phyloP scores from a whole-genome alignment of 345 rosid species.

The Euphorbia lathyris region DNA sequence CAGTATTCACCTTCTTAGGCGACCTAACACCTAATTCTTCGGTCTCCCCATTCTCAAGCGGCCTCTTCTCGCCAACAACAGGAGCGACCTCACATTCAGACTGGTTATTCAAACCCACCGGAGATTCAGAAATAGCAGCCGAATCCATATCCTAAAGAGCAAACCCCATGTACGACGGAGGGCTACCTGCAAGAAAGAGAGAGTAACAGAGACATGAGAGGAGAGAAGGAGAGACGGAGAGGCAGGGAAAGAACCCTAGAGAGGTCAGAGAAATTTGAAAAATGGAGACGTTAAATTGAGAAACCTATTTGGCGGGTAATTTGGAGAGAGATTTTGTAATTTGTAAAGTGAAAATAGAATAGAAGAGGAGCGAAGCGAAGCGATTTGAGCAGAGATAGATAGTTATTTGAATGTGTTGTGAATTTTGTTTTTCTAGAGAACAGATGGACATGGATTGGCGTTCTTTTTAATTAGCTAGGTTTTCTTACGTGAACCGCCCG shows the following conservation, averaged over 20 bases:
- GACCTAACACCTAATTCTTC: constrained; percentile 17
- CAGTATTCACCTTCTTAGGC: constrained; percentile 41
- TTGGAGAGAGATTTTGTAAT: constrained; percentile 4
- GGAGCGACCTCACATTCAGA: constrained; percentile 13
- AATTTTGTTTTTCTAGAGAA: constrained; percentile 6
- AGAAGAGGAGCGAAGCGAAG: neutral
- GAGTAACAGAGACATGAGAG: neutral
- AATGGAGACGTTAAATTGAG: constrained; percentile 18
- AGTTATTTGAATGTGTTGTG: neutral
- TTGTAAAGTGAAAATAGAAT: neutral
- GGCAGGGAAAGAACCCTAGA: constrained; percentile 8
- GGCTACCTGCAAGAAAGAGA: constrained; percentile 13
- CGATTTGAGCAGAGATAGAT: constrained; percentile 19
- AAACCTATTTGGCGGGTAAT: constrained; percentile 47
- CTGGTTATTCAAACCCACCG: neutral
- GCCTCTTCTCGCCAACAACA: constrained; percentile 28
- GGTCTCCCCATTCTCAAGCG: constrained; percentile 22
- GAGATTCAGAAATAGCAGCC: constrained; percentile 8
- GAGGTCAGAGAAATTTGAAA: constrained; percentile 14
- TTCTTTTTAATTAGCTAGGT: neutral
- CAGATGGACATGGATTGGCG: neutral
- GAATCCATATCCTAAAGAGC: constrained; percentile 29
- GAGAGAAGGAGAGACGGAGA: constrained; percentile 2
- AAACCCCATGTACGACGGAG: constrained; percentile 6
- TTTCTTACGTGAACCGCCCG: constrained; percentile 4